Evolutionary conservation across 345 rosid genomes (phyloP), one percentile per base, ranked within the genome.

Genomic region (sweet orange (Citrus sinensis)): DNA sequence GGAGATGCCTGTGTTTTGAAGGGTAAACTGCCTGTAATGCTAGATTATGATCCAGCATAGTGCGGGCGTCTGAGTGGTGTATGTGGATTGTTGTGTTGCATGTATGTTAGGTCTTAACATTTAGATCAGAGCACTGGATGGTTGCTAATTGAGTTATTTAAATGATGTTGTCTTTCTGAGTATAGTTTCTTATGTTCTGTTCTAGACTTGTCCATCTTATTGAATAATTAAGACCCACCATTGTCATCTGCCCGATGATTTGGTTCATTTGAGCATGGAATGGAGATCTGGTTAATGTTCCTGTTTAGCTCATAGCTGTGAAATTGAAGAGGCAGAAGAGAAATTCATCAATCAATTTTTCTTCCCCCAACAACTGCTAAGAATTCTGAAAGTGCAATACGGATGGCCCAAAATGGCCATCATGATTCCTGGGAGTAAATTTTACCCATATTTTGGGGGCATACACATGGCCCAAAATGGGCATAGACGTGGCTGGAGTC

Each of bases 1-100:
- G 75, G 24, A n/a, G 67, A 55, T 73, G 70, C 68, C 68, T 66
- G 35, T 80, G 82, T 77, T 79, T 81, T 77, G 58, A 82, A 77
- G 7, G 27, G 27, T 76, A 34, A 74, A 54, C 42, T 63, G 39
- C 77, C 71, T 46, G 73, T 37, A 27, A 35, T 71, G 76, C 46
- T 29, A 24, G 17, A 71, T 54, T 65, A 74, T 49, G 56, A 71
- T 82, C 70, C 70, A 34, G 42, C 7, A 24, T 20, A n/a, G 49
- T 13, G 51, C 5, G 51, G 76, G 70, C 67, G 11, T 68, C 56
- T 9, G 79, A 30, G 27, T 70, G 40, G 54, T 60, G 55, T 77
- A 49, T 68, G 65, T 80, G 63, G 60, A 59, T 64, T 78, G 67
- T 79, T 9, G 61, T 39, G 34, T 30, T 39, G 65, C 58, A 71